Conservation (phyloP, 2,329 filamentous ascomycete species). For the Aspergillus carbonarius region DNA sequence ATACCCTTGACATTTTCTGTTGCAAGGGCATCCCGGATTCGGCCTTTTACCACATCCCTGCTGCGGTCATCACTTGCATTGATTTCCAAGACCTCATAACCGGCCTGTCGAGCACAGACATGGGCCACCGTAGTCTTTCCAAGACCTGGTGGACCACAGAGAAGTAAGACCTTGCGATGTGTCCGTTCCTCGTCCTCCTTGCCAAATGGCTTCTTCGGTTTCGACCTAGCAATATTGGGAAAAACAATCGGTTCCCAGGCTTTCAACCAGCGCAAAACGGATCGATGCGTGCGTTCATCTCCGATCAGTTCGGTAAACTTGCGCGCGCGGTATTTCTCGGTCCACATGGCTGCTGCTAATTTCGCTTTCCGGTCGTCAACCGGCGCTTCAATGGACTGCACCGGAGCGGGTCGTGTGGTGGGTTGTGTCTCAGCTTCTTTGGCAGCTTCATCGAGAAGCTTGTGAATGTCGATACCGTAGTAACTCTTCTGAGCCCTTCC, state of each 20-base stretch:
- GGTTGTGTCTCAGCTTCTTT: slow-evolving; percentile 52
- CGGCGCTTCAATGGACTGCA: slow-evolving; percentile 36
- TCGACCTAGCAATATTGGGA: slow-evolving; percentile 67
- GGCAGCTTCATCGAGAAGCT: slow-evolving; percentile 70
- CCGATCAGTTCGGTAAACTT: slow-evolving; percentile 93
- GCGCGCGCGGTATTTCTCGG: slow-evolving; percentile 91
- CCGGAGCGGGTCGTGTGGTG: slow-evolving; percentile 21
- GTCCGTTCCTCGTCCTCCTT: slow-evolving; percentile 66
- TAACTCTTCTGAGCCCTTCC: slow-evolving; percentile 65
- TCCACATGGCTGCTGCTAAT: slow-evolving; percentile 66
- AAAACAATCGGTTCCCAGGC: slow-evolving; percentile 92
- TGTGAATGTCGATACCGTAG: slow-evolving; percentile 90
- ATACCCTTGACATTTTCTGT: slow-evolving; percentile 86
- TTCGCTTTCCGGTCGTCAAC: slow-evolving; percentile 28
- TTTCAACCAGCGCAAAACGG: slow-evolving; percentile 91
- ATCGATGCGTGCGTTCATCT: slow-evolving; percentile 88
- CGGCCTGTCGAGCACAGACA: slow-evolving; percentile 91
- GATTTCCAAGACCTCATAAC: slow-evolving; percentile 95
- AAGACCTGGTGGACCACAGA: slow-evolving; percentile 88
- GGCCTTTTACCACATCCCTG: slow-evolving; percentile 80
- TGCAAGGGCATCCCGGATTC: slow-evolving; percentile 86
- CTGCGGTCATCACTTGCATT: slow-evolving; percentile 97
- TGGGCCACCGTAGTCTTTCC: slow-evolving; percentile 96
- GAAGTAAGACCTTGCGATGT: slow-evolving; percentile 82
- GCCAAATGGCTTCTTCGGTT: slow-evolving; percentile 47